These are phyloP conservation scores for Conoideocrella luteorostrata DNA, from an alignment of 2,329 filamentous ascomycete genomes.

Conservation along the genomic window DNA sequence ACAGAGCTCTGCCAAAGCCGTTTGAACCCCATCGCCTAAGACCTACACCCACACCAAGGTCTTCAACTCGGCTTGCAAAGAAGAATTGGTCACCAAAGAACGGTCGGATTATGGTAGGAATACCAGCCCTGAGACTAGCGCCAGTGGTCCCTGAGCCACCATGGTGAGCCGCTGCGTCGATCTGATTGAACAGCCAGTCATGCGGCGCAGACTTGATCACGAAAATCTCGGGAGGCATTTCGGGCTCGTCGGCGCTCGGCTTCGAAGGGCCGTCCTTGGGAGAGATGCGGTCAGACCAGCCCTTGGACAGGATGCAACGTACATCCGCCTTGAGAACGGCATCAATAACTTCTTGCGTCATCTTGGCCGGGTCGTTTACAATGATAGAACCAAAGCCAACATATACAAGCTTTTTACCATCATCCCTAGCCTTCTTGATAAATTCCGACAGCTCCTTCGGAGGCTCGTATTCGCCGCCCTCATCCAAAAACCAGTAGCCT, in stretches of 20 bases:
- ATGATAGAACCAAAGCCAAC: conserved; percentile 97
- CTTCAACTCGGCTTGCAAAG: conserved; percentile 83
- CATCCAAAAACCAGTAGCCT: conserved; percentile 96
- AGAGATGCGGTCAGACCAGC: conserved; percentile 79
- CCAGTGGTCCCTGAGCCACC: conserved; percentile 93
- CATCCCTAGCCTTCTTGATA: conserved; percentile 72
- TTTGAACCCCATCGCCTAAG: conserved; percentile 86
- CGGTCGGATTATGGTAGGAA: conserved; percentile 90
- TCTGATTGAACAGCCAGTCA: conserved; percentile 91
- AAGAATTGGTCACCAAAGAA: conserved; percentile 99
- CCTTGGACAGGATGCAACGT: conserved; percentile 89
- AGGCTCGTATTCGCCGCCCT: conserved; percentile 63
- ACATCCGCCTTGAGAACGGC: conserved; percentile 88
- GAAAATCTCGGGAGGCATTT: conserved; percentile 73
- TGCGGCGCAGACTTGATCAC: conserved; percentile 88
- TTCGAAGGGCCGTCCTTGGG: conserved; percentile 39
- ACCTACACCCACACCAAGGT: conserved; percentile 85
- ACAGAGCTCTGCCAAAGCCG: conserved; percentile 77
- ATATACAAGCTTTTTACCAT: conserved; percentile 89
- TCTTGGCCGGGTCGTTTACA: conserved; percentile 77
- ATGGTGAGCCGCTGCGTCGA: conserved; percentile 91
- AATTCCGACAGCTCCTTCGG: conserved; percentile 71
- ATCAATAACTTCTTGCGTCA: conserved; percentile 90
- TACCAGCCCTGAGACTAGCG: conserved; percentile 80
- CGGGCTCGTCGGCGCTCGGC: conserved; percentile 52